Evolutionary conservation across 441 rosid species (phyloP).

Genomic region (Croton setiger): DNA sequence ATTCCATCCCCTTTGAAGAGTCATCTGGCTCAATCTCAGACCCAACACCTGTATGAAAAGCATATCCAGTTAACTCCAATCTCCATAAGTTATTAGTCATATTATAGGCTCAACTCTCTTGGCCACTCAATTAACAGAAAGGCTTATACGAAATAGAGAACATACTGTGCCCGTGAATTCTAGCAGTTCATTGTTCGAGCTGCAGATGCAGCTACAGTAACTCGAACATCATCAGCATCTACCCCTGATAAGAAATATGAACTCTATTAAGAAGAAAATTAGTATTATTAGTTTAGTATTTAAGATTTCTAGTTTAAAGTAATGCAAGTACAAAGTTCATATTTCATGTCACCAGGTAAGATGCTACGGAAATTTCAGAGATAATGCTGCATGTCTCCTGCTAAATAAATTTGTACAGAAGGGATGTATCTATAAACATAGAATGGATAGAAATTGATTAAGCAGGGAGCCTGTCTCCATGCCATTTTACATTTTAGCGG

Average conservation of each 20-base stretch:
- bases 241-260: slow-evolving; percentile 51
- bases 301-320: not conserved
- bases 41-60: slow-evolving; percentile 61
- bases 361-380: not conserved
- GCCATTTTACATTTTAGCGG: too few species aligned
- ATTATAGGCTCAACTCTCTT: slow-evolving; percentile 8
- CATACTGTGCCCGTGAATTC: slow-evolving; percentile 95
- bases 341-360: not conserved
- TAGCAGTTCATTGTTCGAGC: slow-evolving; percentile 94
- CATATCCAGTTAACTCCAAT: slow-evolving; percentile 12
- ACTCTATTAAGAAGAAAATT: not conserved
- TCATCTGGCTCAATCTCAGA: slow-evolving; percentile 93
- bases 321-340: not conserved
- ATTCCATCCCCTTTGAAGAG: slow-evolving; percentile 98
- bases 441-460: not conserved
- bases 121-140: not conserved
- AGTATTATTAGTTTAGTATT: not conserved
- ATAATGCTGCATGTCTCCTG: not conserved
- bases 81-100: not conserved
- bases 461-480: too few species aligned
- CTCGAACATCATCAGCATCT: slow-evolving; percentile 97
- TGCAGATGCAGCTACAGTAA: slow-evolving; percentile 91
- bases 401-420: not conserved
- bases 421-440: not conserved
- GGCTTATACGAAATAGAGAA: not conserved